Evolutionary conservation across 306 rosid species (phyloP), one percentile per base, ranked within the genome.

Genomic region (Betula pendula): DNA sequence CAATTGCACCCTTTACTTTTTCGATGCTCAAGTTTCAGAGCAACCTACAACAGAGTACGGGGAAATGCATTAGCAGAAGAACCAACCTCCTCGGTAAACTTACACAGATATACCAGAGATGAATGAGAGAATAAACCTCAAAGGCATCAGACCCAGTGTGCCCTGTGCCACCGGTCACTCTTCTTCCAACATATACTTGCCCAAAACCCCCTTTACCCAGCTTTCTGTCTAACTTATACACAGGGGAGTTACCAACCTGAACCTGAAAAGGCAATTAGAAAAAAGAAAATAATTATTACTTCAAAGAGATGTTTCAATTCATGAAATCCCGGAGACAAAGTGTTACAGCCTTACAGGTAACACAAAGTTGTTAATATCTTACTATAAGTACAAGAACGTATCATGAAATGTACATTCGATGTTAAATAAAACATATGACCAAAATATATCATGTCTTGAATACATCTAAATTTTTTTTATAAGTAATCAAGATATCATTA

Each of bases 191-290:
- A 81, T 89, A 93, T 49, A 93, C 98, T 91, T 93, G 98, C 71
- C 98, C 98, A 65, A 93, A 93, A 44, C 98, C 98, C 52, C 98
- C 98, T 89, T 93, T 93, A 29, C 98, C 98, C 83, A 93, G 87
- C 82, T 93, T 93, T 85, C 89, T 91, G 77, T 93, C 98, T 70
- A 86, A 87, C 89, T 91, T 91, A 73, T 91, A 93, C 51, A 82
- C 81, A 77, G 98, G 98, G 77, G 98, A 93, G 79, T 85, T 80
- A 35, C 98, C 97, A 80, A 93, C 98, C 81, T 93, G 98, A 45
- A 93, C 98, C 98, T 93, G 85, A 72, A 72, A 24, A 70, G 60
- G 59, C 31, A 72, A 73, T 16, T 38, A 65, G 13, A 17, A 43
- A 16, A 17, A 12, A 59, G 12, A 27, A 14, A 59, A 58, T 68